These are phyloP conservation scores for Leccinum pellstonianum DNA, from an alignment of 768 basidiomycete species.

Conservation along the genomic window DNA sequence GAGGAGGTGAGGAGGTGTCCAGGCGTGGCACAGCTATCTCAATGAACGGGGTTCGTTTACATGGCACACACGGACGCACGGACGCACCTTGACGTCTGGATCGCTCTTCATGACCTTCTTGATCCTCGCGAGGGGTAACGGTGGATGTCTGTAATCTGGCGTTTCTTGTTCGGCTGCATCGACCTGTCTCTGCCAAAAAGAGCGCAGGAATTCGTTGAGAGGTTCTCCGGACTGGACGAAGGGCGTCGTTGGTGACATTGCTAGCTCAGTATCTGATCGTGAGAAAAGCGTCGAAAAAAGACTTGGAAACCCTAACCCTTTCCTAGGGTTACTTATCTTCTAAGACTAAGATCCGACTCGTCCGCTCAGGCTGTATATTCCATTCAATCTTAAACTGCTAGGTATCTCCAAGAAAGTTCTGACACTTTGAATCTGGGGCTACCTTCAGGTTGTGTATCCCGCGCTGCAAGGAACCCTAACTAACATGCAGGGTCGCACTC, in stretches of 20 bases:
- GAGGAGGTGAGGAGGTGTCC: neutral
- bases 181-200: slow-evolving; percentile 90
- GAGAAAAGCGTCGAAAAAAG: slow-evolving; percentile 11
- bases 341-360: neutral
- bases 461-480: neutral
- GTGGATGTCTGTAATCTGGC: slow-evolving; percentile 84
- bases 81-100: slow-evolving; percentile 87
- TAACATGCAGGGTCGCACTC: neutral
- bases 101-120: slow-evolving; percentile 99
- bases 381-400: neutral
- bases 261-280: slow-evolving; percentile 15
- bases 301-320: slow-evolving; percentile 28
- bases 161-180: slow-evolving; percentile 85
- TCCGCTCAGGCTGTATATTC: neutral
- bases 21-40: neutral
- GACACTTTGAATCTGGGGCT: neutral
- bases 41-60: neutral
- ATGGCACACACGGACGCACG: neutral
- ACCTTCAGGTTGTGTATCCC: neutral
- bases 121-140: slow-evolving; percentile 90
- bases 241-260: slow-evolving; percentile 45
- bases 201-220: slow-evolving; percentile 80
- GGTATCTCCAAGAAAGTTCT: neutral
- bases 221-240: slow-evolving; percentile 83
- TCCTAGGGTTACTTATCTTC: slow-evolving; percentile 12